These are phyloP conservation scores for Sporothrix curviconia DNA, from an alignment of 2,329 filamentous ascomycete genomes.

Conservation along the genomic window DNA sequence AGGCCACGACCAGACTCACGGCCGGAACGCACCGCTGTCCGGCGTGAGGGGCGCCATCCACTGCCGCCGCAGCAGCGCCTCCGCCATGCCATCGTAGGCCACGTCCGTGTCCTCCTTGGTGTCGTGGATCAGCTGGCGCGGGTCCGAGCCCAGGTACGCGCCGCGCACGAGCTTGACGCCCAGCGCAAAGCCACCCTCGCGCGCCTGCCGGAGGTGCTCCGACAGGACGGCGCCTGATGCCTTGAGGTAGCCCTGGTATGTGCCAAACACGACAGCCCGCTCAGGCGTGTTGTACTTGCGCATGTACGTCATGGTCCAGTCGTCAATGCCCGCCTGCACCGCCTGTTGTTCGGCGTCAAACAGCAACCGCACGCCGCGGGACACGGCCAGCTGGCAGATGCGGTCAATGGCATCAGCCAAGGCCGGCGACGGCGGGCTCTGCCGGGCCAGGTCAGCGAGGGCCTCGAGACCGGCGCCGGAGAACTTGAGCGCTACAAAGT, in stretches of 20 bases:
- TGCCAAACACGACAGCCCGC: slow-evolving; percentile 68
- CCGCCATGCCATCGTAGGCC: slow-evolving; percentile 66
- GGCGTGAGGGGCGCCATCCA: slow-evolving; percentile 51
- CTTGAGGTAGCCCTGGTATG: slow-evolving; percentile 73
- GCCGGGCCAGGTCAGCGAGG: slow-evolving; percentile 57
- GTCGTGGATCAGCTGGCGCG: slow-evolving; percentile 62
- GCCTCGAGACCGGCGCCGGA: slow-evolving; percentile 74
- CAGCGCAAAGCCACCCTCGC: slow-evolving; percentile 55
- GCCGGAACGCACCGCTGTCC: slow-evolving; percentile 43
- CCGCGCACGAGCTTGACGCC: slow-evolving; percentile 72
- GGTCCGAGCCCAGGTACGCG: slow-evolving; percentile 65
- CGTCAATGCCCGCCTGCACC: slow-evolving; percentile 72
- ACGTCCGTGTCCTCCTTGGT: slow-evolving; percentile 65
- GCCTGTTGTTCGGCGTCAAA: slow-evolving; percentile 82
- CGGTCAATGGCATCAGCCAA: slow-evolving; percentile 65
- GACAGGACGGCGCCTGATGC: slow-evolving; percentile 50
- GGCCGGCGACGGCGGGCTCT: slow-evolving; percentile 54
- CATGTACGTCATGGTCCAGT: slow-evolving; percentile 73
- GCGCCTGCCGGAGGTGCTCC: slow-evolving; percentile 53
- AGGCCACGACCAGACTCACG: slow-evolving; percentile 65
- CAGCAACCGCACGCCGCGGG: slow-evolving; percentile 64
- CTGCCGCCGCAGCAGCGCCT: slow-evolving; percentile 56
- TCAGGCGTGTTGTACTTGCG: slow-evolving; percentile 63
- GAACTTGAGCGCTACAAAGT: slow-evolving; percentile 68
- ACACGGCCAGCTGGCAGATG: slow-evolving; percentile 65